Evolutionary conservation across 2,329 filamentous ascomycete species (phyloP).

Genomic region (Allantophomopsis lycopodina): DNA sequence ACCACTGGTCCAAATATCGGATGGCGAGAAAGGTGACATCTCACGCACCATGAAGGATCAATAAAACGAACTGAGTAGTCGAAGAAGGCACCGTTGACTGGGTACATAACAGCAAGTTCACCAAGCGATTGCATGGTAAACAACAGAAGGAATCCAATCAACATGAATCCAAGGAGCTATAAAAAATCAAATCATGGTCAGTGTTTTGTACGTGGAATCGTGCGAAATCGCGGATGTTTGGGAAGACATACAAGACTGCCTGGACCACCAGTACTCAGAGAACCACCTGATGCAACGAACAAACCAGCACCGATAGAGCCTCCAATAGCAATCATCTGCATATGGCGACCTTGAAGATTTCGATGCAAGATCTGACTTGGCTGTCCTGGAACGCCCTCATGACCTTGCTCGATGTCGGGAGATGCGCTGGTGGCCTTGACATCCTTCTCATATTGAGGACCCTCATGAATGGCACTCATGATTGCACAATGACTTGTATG

Average conservation of each 20-base stretch:
- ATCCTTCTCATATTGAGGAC: no score
- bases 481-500: no score
- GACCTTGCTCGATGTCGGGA: no score
- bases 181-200: not conserved
- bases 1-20: no score
- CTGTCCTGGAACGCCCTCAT: not conserved
- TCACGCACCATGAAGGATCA: constrained; percentile 57
- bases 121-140: constrained; percentile 42
- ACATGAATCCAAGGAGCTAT: constrained; percentile 45
- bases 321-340: constrained; percentile 18
- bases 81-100: constrained; percentile 78
- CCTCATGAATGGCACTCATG: no score
- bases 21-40: no score
- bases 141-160: constrained; percentile 26
- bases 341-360: not conserved
- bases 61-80: constrained; percentile 84
- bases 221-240: not conserved
- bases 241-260: constrained; percentile 27
- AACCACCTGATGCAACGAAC: constrained; percentile 29
- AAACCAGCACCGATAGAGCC: constrained; percentile 6
- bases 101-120: constrained; percentile 77
- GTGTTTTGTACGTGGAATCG: not conserved
- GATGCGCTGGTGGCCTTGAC: no score
- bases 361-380: not conserved
- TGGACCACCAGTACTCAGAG: constrained; percentile 47